Conservation (phyloP, 2,329 filamentous ascomycete genomes). For the Phialophora tarda region DNA sequence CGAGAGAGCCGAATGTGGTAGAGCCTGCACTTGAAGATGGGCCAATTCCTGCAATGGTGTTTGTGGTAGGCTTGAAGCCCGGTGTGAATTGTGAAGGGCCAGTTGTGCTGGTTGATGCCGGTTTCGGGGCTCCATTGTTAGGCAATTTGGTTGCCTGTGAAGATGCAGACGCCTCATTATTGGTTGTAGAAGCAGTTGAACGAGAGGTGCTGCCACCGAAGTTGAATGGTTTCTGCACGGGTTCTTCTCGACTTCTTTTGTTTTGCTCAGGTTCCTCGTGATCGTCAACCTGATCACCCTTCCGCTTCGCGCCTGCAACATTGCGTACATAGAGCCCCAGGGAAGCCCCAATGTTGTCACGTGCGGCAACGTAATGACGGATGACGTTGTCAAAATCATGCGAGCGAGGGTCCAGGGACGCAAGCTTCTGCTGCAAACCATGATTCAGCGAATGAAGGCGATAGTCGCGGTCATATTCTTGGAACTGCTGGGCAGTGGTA, state of each 20-base stretch:
- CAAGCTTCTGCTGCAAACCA: slow-evolving; percentile 45
- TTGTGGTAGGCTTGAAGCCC: slow-evolving; percentile 18
- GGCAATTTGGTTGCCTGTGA: slow-evolving; percentile 17
- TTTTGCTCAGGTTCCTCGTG: slow-evolving; percentile 36
- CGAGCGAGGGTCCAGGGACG: slow-evolving; percentile 42
- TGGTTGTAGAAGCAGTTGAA: neutral
- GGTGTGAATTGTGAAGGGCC: neutral
- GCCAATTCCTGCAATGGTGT: slow-evolving; percentile 9
- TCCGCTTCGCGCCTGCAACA: slow-evolving; percentile 42
- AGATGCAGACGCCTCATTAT: neutral
- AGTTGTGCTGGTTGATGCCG: slow-evolving; percentile 1
- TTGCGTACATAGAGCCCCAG: slow-evolving; percentile 39
- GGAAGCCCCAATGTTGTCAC: slow-evolving; percentile 47
- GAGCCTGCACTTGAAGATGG: slow-evolving; percentile 2
- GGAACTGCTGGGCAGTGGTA: slow-evolving; percentile 36
- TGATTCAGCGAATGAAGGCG: slow-evolving; percentile 46
- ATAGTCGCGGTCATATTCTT: slow-evolving; percentile 39
- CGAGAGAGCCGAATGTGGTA: slow-evolving; percentile 23
- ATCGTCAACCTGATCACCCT: slow-evolving; percentile 38
- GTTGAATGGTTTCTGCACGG: neutral
- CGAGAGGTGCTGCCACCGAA: slow-evolving; percentile 2
- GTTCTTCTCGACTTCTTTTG: slow-evolving; percentile 36
- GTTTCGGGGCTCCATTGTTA: slow-evolving; percentile 18
- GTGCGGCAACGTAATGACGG: slow-evolving; percentile 47
- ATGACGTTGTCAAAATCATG: slow-evolving; percentile 47